Evolutionary conservation across 257 asterid genomes (phyloP), one percentile per base, ranked within the genome.

Genomic region (Penstemon barbatus): DNA sequence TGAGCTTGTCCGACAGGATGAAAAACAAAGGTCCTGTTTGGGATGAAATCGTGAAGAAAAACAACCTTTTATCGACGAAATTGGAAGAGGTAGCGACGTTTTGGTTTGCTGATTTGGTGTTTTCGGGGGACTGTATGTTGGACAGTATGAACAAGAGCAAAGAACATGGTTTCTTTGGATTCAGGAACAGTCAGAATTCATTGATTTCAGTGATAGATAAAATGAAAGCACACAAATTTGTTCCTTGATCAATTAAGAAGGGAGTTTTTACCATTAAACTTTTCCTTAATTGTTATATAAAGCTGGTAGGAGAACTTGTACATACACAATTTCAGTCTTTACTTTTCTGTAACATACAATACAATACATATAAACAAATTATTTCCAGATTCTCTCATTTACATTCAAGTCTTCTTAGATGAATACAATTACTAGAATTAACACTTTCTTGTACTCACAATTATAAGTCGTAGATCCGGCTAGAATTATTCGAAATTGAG

Each of bases 111-210:
- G 83, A 79, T 52, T 43, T 79, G 73, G 63, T 75, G 61, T 68
- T 79, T 1, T 62, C 40, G 8, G 64, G 74, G 37, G 80, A 75
- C 43, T 66, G 80, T 58, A 55, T 79, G 75, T 63, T 79, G 78
- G 80, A 75, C 43, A 75, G 4, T 15, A 79, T 79, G 83, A 79
- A 75, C 36, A 79, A 79, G 83, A 78, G 80, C 65, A 78, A 74
- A 64, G 83, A 78, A 43, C 83, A 57, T 61, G 83, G 80, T 1
- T 78, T 79, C 37, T 52, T 75, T 60, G 83, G 83, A 5, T 79
- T 79, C 55, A 74, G 83, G 55, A 79, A 79, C 70, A 75, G 72
- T 37, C 55, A 50, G 5, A 75, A 68, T 37, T 71, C 83, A 3
- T 37, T 79, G n/a, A 36, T 71, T 63, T 62, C 77, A 0, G 73